These are phyloP conservation scores for Prunus davidiana DNA, from an alignment of 306 rosid genomes.

Conservation along the genomic window DNA sequence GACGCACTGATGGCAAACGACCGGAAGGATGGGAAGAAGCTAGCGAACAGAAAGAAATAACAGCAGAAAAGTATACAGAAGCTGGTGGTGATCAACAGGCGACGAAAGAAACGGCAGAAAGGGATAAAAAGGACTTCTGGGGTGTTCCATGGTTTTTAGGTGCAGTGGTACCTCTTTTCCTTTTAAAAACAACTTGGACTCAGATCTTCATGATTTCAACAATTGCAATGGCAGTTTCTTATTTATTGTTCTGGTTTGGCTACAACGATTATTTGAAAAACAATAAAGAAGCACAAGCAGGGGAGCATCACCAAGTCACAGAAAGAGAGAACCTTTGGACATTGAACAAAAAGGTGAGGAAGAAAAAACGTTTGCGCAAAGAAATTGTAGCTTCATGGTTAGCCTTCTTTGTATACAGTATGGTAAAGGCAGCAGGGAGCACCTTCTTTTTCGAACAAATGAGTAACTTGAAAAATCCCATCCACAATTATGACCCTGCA, in stretches of 20 bases:
- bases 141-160: not conserved
- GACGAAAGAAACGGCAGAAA: no score
- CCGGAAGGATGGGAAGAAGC: not conserved
- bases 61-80: no score
- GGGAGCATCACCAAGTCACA: no score
- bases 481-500: no score
- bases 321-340: no score
- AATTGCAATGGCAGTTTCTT: not conserved
- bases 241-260: not conserved
- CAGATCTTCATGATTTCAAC: not conserved
- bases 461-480: not conserved
- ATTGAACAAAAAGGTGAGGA: no score
- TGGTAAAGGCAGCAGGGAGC: not conserved
- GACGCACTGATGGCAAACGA: not conserved
- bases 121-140: not conserved
- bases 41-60: not conserved
- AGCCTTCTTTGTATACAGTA: not conserved
- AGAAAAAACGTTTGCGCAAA: no score
- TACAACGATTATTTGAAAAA: not conserved
- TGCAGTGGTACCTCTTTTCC: not conserved
- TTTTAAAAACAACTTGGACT: not conserved
- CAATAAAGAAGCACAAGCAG: no score
- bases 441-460: conserved; percentile 1
- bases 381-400: not conserved
- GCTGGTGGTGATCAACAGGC: no score